Conservation (phyloP, 2,329 filamentous ascomycete species). For the Diplocarpon mali region DNA sequence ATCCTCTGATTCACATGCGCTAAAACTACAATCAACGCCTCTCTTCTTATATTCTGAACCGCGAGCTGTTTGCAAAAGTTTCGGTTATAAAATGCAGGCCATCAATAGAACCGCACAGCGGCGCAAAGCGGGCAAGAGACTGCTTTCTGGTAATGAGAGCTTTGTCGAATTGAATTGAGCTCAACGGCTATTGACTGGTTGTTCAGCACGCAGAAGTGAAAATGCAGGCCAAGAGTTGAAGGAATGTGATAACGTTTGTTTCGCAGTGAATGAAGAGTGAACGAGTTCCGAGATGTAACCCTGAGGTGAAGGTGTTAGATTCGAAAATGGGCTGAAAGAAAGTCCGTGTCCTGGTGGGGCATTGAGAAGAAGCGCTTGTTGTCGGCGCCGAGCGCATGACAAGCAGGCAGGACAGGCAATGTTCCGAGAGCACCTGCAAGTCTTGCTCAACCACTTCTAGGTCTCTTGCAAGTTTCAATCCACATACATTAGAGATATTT, state of each 20-base stretch:
- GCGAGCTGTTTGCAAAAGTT: neutral
- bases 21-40: neutral
- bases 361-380: no score
- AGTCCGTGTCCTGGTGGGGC: no score
- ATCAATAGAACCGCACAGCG: neutral
- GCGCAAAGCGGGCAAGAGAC: neutral
- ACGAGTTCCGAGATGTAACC: neutral
- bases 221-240: conserved; percentile 1
- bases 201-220: conserved; percentile 1
- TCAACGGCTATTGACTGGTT: neutral
- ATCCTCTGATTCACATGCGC: neutral
- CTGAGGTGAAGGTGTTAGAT: no score
- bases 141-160: neutral
- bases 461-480: no score
- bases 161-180: neutral
- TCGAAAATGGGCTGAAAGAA: no score
- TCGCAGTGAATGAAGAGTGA: neutral
- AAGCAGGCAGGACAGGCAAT: no score
- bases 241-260: conserved; percentile 3
- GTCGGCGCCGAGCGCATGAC: no score
- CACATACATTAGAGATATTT: no score
- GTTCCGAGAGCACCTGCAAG: no score
- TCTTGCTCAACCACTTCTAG: no score
- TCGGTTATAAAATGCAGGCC: conserved; percentile 1
- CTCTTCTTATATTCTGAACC: neutral